Percentiles rank a stretch among this genome's conserved stretches.
Evolutionary conservation across 2,329 filamentous ascomycete species (phyloP).

Genomic region (Arthrobotrys megalospora): DNA sequence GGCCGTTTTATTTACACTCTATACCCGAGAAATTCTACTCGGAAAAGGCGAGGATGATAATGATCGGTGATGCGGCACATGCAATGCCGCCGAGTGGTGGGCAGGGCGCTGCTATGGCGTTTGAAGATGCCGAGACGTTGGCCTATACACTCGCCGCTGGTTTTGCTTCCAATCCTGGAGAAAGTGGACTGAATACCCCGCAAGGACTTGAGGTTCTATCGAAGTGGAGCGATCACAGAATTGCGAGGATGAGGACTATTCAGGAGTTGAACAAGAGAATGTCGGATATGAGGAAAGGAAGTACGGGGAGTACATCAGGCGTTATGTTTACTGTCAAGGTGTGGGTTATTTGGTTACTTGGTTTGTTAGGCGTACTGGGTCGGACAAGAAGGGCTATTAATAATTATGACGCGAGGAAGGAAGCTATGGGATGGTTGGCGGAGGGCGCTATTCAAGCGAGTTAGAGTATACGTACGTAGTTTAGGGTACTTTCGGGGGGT

Average conservation of each 20-base stretch:
- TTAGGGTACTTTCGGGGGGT: too few species aligned
- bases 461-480: conserved; percentile 22
- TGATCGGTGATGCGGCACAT: conserved; percentile 74
- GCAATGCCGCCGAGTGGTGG: conserved; percentile 72
- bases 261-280: conserved; percentile 42
- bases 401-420: conserved; percentile 42
- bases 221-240: conserved; percentile 45
- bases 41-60: conserved; percentile 64
- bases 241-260: conserved; percentile 34
- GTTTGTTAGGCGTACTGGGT: conserved; percentile 37
- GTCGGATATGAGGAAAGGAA: conserved; percentile 48
- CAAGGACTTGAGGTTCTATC: conserved; percentile 1
- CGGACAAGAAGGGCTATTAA: conserved; percentile 41
- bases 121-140: conserved; percentile 73
- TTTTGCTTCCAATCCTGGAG: not conserved
- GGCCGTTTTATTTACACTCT: conserved; percentile 46
- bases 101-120: conserved; percentile 73
- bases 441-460: not conserved
- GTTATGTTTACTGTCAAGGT: conserved; percentile 48
- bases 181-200: not conserved
- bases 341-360: conserved; percentile 38
- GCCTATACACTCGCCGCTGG: conserved; percentile 60
- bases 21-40: conserved; percentile 53
- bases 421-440: conserved; percentile 28
- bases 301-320: conserved; percentile 21